Base-by-base conservation (phyloP, 192 early-diverging fungal genomes). In the Entomortierella lignicola region DNA sequence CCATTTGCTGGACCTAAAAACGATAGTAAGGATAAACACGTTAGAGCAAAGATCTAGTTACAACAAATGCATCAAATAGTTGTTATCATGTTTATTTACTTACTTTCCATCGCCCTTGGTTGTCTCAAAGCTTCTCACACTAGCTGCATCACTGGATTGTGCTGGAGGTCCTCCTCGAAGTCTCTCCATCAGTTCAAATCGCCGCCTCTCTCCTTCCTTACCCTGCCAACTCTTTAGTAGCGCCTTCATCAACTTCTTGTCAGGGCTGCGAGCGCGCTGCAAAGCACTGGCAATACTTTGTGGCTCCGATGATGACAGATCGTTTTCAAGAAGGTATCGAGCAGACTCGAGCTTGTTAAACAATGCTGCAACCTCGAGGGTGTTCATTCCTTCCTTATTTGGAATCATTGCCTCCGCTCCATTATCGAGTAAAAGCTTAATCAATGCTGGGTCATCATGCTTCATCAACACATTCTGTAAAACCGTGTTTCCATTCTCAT, bases 351-450 rank as follows among this genome's bases (percentile, higher is more conserved):
- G 31, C 47, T 59, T 69, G 50, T 77, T 77, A 31, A 77, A 77
- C 30, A 77, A 34, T 26, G 66, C 66, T 51, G 66, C 66, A 20
- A 77, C 74, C 61, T 77, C 74, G 21, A 77, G 29, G 0, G 74
- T 69, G 21, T 77, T 77, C 74, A 77, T 77, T 1, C 74, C 74
- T 53, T 77, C 74, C 55, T 77, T 77, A 55, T 77, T 77, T 26
- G 61, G 59, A 27, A 77, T 63, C 53, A 55, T 63, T 1, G 74
- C 43, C 55, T 77, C 74, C 1, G 74, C 74, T 0, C 74, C 74
- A 30, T 69, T 69, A 34, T 77, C 74, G 23, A 77, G 50, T 1
- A 77, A 55, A 20, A 77, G 25, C 60, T 77, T 77, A 29, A 77
- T 57, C 25, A 77, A 55, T 2, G 50, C 25, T 2, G 74, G 74